Base-by-base conservation (phyloP, 768 basidiomycete species). In the Russula olivacea region DNA sequence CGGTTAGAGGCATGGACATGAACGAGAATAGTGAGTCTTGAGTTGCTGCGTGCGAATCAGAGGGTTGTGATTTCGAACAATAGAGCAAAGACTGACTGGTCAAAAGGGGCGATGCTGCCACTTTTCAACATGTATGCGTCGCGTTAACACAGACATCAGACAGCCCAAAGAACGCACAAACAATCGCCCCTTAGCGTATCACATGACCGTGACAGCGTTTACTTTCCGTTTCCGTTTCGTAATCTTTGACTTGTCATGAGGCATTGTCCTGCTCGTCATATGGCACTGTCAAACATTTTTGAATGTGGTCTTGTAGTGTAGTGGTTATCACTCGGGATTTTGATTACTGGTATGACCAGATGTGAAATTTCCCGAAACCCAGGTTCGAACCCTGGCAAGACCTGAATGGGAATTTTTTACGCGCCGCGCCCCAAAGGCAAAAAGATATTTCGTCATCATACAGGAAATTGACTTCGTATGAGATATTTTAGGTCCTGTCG, bases 311-410 rank as follows among this genome's bases (percentile, higher is more conserved):
- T 63, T 66, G 58, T 66, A 66, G 65, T 66, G 65, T 66, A 66
- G 65, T 64, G 65, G 65, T 66, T 59, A 66, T 66, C 65, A 66
- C 65, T 56, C 65, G 65, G 65, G 65, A 65, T 66, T 66, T 66
- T 66, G 65, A 66, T 30, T 5, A 17, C 4, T 6, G 10, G 17
- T 8, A 2, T 4, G 5, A 28, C 3, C 19, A 15, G 17, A 25
- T 6, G 2, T 7, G 7, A 40, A 45, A 59, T 19, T 66, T 66
- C 65, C 65, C 65, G 65, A 52, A 65, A 66, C 65, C 65, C 65
- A 66, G 65, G 65, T 66, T 66, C 65, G 65, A 66, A 66, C 65
- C 65, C 65, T 66, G 65, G 65, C 58, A 66, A 63, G 55, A 66
- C 65, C 65, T 65, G 23, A 4, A 1, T 1, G 10, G 9, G 4